phyloP scores from a whole-genome alignment of 2,329 filamentous ascomycete genomes.

The Fusarium sublunatum region DNA sequence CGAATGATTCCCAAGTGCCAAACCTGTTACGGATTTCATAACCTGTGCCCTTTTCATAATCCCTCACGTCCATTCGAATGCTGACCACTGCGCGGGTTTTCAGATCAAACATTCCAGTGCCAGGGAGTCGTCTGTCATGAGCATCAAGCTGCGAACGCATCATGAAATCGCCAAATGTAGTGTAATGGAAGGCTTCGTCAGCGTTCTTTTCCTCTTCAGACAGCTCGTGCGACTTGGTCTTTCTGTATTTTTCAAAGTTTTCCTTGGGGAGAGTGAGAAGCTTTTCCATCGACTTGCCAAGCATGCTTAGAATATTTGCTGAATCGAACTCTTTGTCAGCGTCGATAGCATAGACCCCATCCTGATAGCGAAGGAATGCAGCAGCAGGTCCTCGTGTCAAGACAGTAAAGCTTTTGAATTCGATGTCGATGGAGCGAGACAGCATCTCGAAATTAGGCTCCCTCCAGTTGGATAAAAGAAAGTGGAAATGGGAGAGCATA shows the following conservation, averaged over 20 bases:
- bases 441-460: conserved; percentile 73
- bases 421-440: conserved; percentile 73
- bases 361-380: conserved; percentile 82
- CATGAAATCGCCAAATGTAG: conserved; percentile 85
- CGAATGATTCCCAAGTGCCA: conserved; percentile 89
- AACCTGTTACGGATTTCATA: conserved; percentile 85
- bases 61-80: conserved; percentile 84
- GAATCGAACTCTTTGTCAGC: conserved; percentile 92
- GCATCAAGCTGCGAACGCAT: conserved; percentile 97
- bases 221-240: conserved; percentile 73
- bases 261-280: conserved; percentile 84
- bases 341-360: conserved; percentile 93
- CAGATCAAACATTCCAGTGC: conserved; percentile 93
- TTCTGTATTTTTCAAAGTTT: conserved; percentile 87
- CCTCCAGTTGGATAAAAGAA: conserved; percentile 86
- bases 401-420: conserved; percentile 74
- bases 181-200: conserved; percentile 88
- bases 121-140: conserved; percentile 84
- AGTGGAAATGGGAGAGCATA: conserved; percentile 91
- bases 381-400: conserved; percentile 80
- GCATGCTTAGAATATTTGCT: conserved; percentile 87
- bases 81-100: conserved; percentile 94
- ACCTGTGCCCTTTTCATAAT: conserved; percentile 79
- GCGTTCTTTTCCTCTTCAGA: conserved; percentile 77
- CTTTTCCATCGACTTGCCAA: conserved; percentile 97